Evolutionary conservation across 352 stramenopile genomes (phyloP).

Genomic region (Globisporangium yorkense): DNA sequence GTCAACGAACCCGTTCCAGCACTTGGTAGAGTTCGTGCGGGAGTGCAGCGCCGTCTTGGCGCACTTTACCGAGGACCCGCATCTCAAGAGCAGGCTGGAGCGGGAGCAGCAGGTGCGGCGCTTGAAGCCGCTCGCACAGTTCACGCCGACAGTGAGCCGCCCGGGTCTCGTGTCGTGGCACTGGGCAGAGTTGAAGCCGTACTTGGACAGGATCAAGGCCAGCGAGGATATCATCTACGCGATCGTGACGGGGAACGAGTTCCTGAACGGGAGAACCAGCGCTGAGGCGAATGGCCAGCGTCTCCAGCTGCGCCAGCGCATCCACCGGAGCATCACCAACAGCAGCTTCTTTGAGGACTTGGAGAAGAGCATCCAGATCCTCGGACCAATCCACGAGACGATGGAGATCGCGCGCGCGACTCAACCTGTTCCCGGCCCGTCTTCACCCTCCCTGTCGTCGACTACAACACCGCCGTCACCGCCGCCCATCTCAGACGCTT

Average conservation of each 20-base stretch:
- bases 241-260: conserved; percentile 2
- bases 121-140: background rate
- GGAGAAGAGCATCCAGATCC: conserved; percentile 9
- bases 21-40: conserved; percentile 10
- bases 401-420: background rate
- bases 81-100: conserved; percentile 3
- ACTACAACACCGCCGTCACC: background rate
- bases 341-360: conserved; percentile 7
- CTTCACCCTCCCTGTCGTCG: background rate
- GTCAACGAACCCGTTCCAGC: conserved; percentile 1
- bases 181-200: conserved; percentile 2
- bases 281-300: background rate
- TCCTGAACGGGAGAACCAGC: background rate
- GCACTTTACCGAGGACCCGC: conserved; percentile 10
- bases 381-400: conserved; percentile 4
- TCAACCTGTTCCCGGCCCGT: background rate
- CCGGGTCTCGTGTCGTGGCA: background rate
- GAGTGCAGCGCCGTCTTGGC: conserved; percentile 17
- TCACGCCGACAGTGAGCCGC: background rate
- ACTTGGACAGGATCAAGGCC: conserved; percentile 4
- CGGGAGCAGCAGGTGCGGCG: background rate
- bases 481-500: conserved; percentile 3
- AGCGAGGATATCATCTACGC: conserved; percentile 9
- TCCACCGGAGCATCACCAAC: background rate
- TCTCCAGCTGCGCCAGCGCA: background rate